A percentile compares a stretch with the other conserved stretches of the same genome.
Conservation (phyloP, 164 flowering plant species). For the Vitis riparia region DNA sequence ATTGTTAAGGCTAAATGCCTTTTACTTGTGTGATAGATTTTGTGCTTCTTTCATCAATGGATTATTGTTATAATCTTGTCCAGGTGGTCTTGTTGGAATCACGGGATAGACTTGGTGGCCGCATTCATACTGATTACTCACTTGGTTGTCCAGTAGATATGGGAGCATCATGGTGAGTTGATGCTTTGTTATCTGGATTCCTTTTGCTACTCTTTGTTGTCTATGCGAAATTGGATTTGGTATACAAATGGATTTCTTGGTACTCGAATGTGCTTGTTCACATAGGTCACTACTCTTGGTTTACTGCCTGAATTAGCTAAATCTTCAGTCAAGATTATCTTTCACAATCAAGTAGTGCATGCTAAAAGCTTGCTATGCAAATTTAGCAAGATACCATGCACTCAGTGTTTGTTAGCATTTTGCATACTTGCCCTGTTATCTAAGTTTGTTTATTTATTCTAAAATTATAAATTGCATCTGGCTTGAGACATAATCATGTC, state of each 20-base stretch:
- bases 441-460: background rate
- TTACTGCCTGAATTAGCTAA: too few relatives aligned
- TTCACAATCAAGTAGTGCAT: too few relatives aligned
- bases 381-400: too few relatives aligned
- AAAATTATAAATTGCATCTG: too few relatives aligned
- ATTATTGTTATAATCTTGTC: constrained; percentile 10
- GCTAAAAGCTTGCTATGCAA: too few relatives aligned
- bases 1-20: background rate
- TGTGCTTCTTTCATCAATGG: background rate
- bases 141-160: constrained; percentile 91
- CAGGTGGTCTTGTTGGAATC: constrained; percentile 86
- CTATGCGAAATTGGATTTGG: background rate
- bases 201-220: background rate
- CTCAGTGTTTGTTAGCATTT: too few relatives aligned
- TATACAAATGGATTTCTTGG: background rate
- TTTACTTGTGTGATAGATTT: background rate
- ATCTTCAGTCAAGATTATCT: too few relatives aligned
- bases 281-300: too few relatives aligned
- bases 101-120: constrained; percentile 87
- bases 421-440: too few relatives aligned
- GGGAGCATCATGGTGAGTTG: constrained; percentile 91
- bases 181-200: constrained; percentile 2
- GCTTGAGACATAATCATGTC: too few relatives aligned
- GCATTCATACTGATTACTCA: constrained; percentile 87
- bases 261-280: background rate